These are phyloP conservation scores for Plasmopara halstedii DNA, from an alignment of 352 stramenopile genomes.

Conservation along the genomic window DNA sequence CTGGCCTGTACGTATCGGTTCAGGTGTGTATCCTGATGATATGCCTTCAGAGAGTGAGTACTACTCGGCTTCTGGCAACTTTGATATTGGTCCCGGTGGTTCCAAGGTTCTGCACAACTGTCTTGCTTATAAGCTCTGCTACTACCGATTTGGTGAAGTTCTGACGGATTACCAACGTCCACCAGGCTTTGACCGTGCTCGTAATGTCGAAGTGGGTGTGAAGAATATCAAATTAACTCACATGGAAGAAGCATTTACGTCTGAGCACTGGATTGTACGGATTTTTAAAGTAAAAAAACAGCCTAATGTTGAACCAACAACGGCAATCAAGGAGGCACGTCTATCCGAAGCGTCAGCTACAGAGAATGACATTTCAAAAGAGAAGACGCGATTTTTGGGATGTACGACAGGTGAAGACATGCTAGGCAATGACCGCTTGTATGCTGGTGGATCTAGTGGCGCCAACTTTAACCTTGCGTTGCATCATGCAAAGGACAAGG, in stretches of 20 bases:
- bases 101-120: constrained; percentile 87
- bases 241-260: constrained; percentile 91
- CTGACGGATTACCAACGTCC: constrained; percentile 78
- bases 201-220: constrained; percentile 82
- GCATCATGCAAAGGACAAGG: constrained; percentile 72
- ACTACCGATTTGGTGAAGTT: constrained; percentile 89
- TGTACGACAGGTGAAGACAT: constrained; percentile 79
- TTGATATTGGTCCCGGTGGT: constrained; percentile 74
- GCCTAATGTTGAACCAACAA: constrained; percentile 71
- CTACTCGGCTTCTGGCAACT: constrained; percentile 72
- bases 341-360: constrained; percentile 37
- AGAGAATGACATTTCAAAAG: constrained; percentile 52
- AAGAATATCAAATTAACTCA: constrained; percentile 89
- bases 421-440: constrained; percentile 82
- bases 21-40: constrained; percentile 71
- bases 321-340: constrained; percentile 52
- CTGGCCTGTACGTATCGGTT: constrained; percentile 89
- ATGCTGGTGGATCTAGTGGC: constrained; percentile 78
- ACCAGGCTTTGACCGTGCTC: constrained; percentile 78
- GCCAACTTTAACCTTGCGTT: constrained; percentile 88
- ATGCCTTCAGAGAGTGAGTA: constrained; percentile 86
- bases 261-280: constrained; percentile 93
- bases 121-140: constrained; percentile 91
- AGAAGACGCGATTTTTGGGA: constrained; percentile 78
- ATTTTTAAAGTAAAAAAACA: constrained; percentile 93